A percentile compares a stretch with the other conserved stretches of the same genome.
phyloP scores from a whole-genome alignment of 768 basidiomycete species.

The Collybia sp. region DNA sequence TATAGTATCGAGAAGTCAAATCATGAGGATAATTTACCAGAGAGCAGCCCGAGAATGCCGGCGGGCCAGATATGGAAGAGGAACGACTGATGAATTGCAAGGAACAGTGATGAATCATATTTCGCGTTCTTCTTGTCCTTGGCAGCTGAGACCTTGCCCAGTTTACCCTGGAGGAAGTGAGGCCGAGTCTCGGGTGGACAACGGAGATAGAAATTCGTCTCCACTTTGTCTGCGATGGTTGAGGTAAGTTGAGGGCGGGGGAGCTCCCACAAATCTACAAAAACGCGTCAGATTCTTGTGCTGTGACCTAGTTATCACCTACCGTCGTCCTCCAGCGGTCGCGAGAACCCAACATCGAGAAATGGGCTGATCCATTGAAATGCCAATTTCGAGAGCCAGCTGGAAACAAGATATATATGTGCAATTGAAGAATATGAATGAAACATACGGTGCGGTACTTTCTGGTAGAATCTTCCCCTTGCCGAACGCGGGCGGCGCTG shows the following conservation, averaged over 20 bases:
- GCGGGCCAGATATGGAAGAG: constrained; percentile 40
- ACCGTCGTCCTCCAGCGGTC: constrained; percentile 49
- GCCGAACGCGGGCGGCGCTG: constrained; percentile 16
- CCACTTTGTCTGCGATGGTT: constrained; percentile 30
- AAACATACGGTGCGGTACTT: constrained; percentile 10
- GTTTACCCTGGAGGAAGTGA: constrained; percentile 1
- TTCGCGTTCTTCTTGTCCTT: constrained; percentile 9
- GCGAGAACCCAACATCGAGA: constrained; percentile 41
- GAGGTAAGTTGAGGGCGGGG: constrained; percentile 27
- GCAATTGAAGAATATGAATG: not conserved
- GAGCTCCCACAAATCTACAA: constrained; percentile 42
- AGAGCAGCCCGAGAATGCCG: constrained; percentile 42
- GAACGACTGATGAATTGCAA: constrained; percentile 43
- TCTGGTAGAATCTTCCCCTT: constrained; percentile 13
- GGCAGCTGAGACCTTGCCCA: constrained; percentile 4
- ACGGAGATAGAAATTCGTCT: constrained; percentile 36
- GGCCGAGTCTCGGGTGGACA: constrained; percentile 37
- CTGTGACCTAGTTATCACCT: constrained; percentile 1
- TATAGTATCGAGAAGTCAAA: constrained; percentile 5
- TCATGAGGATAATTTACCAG: constrained; percentile 21
- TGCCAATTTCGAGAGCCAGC: constrained; percentile 30
- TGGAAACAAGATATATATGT: constrained; percentile 7
- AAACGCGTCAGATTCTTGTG: not conserved
- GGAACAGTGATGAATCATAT: constrained; percentile 46
- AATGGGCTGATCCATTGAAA: constrained; percentile 47